Base-by-base conservation (phyloP, 2,329 filamentous ascomycete genomes). In the Apiospora phragmitis region DNA sequence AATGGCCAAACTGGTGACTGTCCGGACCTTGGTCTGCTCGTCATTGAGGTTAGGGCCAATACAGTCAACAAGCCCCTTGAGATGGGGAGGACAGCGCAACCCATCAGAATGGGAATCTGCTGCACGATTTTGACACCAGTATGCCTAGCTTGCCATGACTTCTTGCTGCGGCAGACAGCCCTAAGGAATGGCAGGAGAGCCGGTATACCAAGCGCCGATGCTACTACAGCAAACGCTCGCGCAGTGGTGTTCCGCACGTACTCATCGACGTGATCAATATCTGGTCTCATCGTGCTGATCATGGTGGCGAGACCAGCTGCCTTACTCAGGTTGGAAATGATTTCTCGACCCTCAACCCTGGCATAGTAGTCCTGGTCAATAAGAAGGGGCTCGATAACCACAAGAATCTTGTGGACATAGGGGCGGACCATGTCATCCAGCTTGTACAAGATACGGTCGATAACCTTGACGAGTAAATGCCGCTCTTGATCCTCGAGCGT, bases 361-460 rank as follows among this genome's bases (percentile, higher is more conserved):
- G 97, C 96, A 81, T 99, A 99, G 84, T 99, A 99, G 83, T 99
- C 97, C 84, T 99, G 96, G 79, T 99, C 97, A 78, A 99, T 99
- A 75, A 99, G 92, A 67, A 99, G 87, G n/a, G 96, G 96, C 82
- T 99, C 97, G 77, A 99, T 99, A 79, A 99, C 96, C 69, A 99
- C 96, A 71, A 99, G 84, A 73, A 99, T 99, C 85, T 98, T 98
- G 85, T 99, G 97, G 21, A 97, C 95, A 74, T 95, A 99, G 29
- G 96, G 96, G 51, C 96, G 91, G 69, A 99, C 96, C 74, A 98
- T 88, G 77, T 99, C 96, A 80, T 98, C 96, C 32, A 99, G 90
- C 85, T 99, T 99, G 88, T 98, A 99, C 8, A 99, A 89, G 72
- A 99, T 95, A 83, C 96, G 93, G 80, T 99, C 97, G 78, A 99